Percentiles rank a stretch among this genome's conserved stretches.
phyloP scores from a whole-genome alignment of 345 rosid genomes.

The Isatis tinctoria region DNA sequence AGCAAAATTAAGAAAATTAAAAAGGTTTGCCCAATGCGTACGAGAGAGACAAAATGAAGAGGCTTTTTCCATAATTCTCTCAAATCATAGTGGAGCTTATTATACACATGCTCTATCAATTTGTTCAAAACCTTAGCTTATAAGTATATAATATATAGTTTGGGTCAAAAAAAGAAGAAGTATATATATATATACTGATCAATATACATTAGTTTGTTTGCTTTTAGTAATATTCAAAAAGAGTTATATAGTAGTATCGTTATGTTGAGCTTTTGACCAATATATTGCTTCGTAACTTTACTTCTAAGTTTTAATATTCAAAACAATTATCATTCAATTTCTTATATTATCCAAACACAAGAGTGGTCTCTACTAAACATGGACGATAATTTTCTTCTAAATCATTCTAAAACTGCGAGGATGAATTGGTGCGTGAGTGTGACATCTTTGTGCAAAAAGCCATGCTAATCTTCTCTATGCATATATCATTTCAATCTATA shows the following conservation, averaged over 20 bases:
- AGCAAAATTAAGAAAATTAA: not conserved
- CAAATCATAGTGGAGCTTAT: not conserved
- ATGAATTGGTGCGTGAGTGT: no score
- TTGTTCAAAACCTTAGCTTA: not conserved
- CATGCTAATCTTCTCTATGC: no score
- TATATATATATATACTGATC: not conserved
- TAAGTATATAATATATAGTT: not conserved
- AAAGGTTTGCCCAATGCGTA: not conserved
- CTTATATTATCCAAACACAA: not conserved
- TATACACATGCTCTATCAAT: not conserved
- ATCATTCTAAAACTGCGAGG: no score
- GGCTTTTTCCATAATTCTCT: constrained; percentile 2
- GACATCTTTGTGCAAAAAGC: no score
- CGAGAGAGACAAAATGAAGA: constrained; percentile 1
- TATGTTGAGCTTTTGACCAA: no score
- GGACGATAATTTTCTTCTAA: no score
- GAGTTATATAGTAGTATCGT: not conserved
- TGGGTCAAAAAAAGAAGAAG: no score
- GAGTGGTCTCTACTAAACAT: no score
- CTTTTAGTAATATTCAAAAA: not conserved
- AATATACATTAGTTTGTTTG: not conserved
- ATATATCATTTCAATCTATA: no score
- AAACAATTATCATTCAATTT: not conserved
- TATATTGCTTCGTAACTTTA: no score
- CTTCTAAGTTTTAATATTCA: no score